Evolutionary conservation across 2,329 filamentous ascomycete species (phyloP).

Genomic region (Penicillium sp.): DNA sequence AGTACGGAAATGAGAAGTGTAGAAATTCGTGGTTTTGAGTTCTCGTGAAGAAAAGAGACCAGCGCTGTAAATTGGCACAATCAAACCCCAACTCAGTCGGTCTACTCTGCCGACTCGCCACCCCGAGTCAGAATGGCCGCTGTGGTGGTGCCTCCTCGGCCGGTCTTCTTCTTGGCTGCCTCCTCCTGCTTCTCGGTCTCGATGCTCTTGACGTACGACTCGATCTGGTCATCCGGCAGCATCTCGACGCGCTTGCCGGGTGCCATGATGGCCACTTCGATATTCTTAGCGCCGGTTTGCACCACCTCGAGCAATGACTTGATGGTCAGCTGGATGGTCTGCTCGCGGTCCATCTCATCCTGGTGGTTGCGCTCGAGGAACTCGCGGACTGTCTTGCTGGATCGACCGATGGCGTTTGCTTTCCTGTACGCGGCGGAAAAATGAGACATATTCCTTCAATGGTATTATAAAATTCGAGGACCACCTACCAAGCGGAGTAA

Average conservation of each 20-base stretch:
- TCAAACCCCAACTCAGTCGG: slow-evolving; percentile 10
- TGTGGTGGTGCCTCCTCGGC: slow-evolving; percentile 47
- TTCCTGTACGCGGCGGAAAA: slow-evolving; percentile 63
- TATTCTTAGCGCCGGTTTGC: slow-evolving; percentile 98
- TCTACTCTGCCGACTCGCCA: slow-evolving; percentile 33
- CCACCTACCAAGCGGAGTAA: slow-evolving; percentile 89
- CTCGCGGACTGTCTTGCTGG: slow-evolving; percentile 97
- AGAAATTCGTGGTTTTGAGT: slow-evolving; percentile 24
- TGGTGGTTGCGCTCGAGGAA: slow-evolving; percentile 99
- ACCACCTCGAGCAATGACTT: slow-evolving; percentile 98
- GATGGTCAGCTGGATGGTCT: slow-evolving; percentile 94
- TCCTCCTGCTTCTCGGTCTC: slow-evolving; percentile 99
- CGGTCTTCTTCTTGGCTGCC: slow-evolving; percentile 93
- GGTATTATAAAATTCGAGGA: neutral
- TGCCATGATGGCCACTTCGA: slow-evolving; percentile 98
- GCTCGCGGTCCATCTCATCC: slow-evolving; percentile 93
- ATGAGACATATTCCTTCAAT: neutral
- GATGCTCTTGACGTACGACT: slow-evolving; percentile 96
- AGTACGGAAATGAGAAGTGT: slow-evolving; percentile 6
- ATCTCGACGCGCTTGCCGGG: slow-evolving; percentile 89
- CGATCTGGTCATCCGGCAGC: slow-evolving; percentile 92
- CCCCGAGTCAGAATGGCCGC: slow-evolving; percentile 70
- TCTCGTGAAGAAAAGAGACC: slow-evolving; percentile 22
- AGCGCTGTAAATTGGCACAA: slow-evolving; percentile 27
- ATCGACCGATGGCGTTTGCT: slow-evolving; percentile 96